phyloP scores from a whole-genome alignment of 23 red algal species.

The Gracilaria gracilis region DNA sequence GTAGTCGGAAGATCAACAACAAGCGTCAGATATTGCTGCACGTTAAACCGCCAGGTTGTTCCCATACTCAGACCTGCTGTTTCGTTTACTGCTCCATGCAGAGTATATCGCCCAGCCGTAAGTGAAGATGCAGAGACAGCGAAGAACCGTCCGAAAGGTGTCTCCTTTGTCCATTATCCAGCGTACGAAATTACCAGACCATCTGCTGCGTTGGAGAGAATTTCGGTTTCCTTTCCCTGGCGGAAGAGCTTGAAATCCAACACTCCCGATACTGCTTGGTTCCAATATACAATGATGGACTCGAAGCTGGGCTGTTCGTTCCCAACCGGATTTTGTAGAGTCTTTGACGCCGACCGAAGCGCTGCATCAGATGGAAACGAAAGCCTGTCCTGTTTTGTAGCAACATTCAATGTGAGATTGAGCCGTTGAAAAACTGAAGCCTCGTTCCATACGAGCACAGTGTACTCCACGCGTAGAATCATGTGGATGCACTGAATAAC shows the following conservation, averaged over 20 bases:
- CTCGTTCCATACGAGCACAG: background rate
- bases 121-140: background rate
- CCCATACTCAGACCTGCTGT: background rate
- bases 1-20: constrained; percentile 13
- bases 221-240: background rate
- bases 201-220: background rate
- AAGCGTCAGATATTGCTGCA: background rate
- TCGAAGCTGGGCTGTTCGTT: background rate
- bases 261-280: background rate
- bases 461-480: constrained; percentile 12
- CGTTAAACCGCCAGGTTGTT: constrained; percentile 35
- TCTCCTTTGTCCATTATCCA: constrained; percentile 16
- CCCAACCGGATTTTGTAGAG: too few species aligned
- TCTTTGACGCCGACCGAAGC: background rate
- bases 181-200: background rate
- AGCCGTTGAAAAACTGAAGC: background rate
- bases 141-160: constrained; percentile 10
- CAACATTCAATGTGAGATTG: background rate
- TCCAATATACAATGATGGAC: constrained; percentile 4
- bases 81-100: constrained; percentile 12
- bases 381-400: too few species aligned
- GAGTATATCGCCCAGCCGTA: background rate
- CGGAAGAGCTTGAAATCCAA: constrained; percentile 28
- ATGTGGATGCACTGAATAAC: too few species aligned
- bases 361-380: constrained; percentile 7